These are phyloP conservation scores for Marasmius fiardii DNA, from an alignment of 1,284 basidiomycete genomes.

Conservation along the genomic window DNA sequence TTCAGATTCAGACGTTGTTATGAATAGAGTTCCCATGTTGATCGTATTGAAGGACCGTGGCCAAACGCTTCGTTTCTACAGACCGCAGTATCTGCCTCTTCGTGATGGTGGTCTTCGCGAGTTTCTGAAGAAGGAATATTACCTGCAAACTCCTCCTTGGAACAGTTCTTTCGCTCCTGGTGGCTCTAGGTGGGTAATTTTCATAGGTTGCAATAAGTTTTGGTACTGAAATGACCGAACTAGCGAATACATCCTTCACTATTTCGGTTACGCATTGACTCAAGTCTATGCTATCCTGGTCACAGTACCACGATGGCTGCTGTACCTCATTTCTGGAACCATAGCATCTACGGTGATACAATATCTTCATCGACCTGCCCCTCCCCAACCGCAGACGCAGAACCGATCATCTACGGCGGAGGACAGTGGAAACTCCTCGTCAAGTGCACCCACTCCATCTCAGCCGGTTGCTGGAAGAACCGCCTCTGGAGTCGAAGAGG, in stretches of 20 bases:
- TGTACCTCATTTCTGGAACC: constrained; percentile 55
- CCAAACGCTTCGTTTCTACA: constrained; percentile 70
- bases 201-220: neutral
- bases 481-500: neutral
- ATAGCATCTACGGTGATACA: constrained; percentile 57
- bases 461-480: neutral
- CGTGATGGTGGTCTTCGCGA: constrained; percentile 54
- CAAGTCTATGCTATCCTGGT: constrained; percentile 47
- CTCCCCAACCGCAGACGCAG: neutral
- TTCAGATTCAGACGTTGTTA: constrained; percentile 6
- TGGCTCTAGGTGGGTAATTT: constrained; percentile 55
- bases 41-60: constrained; percentile 67
- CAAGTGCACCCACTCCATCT: neutral
- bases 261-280: constrained; percentile 47
- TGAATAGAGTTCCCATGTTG: constrained; percentile 69
- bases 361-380: constrained; percentile 40
- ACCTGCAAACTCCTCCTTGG: constrained; percentile 60
- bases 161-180: constrained; percentile 61
- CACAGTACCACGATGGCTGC: constrained; percentile 54
- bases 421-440: neutral
- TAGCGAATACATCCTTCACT: constrained; percentile 70
- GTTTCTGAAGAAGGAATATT: constrained; percentile 61
- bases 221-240: neutral
- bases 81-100: constrained; percentile 56
- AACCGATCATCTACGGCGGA: neutral